Base-by-base conservation (phyloP, 352 stramenopile species). In the Globisporangium irregulare region DNA sequence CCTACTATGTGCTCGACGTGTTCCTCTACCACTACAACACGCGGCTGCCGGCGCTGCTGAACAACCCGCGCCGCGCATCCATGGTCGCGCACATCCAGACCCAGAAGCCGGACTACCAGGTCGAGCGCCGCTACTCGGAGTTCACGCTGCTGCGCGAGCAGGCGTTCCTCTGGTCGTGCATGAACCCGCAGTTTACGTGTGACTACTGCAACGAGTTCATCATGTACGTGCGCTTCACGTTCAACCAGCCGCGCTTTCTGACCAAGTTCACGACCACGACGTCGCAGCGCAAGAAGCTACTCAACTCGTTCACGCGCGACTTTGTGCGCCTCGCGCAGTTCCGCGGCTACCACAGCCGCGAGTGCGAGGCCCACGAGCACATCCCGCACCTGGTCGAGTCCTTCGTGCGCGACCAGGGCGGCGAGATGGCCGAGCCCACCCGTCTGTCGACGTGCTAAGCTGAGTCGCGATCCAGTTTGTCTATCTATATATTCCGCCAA, bases 301-400 rank as follows among this genome's bases (percentile, higher is more conserved):
- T 89, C 25, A 68, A 70, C 25, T 72, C 77, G 0, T 79, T 91
- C 59, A 73, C 87, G 53, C 76, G 41, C 22, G 79, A 91, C 64
- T 85, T 88, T 43, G 50, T 79, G 27, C 73, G 75, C 51, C 74
- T 87, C 18, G 79, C 80, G 25, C 77, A 82, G 63, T 80, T 79
- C 54, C 76, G 80, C 24, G 70, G 73, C 38, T 76, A 77, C 62
- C 73, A 76, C 68, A 65, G 59, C 27, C 74, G 78, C 55, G 68
- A 73, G 25, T 91, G 82, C 34, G 73, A 87, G 46, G 73, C 75
- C 4, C 70, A 81, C 53, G 66, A 82, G 48, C 76, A 87, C 61
- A 70, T 91, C 58, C 79, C 79, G 3, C 65, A 73, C 32, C 46
- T 89, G 22, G 64, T 91, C 10, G 74, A 82, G 59, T 79, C 70